Evolutionary conservation across 768 basidiomycete genomes (phyloP), one percentile per base, ranked within the genome.

Genomic region (Boletus rubroflammeus): DNA sequence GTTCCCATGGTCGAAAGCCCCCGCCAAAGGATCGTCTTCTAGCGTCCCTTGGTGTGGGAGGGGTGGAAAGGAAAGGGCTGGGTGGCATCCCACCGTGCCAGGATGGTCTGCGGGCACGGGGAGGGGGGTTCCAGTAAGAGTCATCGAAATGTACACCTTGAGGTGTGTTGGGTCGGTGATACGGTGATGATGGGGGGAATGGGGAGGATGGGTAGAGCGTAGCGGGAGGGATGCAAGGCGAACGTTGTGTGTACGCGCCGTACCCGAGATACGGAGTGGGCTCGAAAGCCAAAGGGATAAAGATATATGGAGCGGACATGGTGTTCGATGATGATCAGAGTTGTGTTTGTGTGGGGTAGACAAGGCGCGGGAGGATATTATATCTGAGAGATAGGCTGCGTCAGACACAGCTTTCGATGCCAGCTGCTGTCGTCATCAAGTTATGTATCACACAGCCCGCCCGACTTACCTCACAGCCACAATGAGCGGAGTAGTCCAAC

Each of bases 221-320:
- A 32, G 72, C 56, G 26, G 70, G 66, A 3, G 78, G 79, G 39
- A 76, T 71, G 59, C 80, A 80, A 1, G 79, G 78, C 0, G 78
- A 78, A 26, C 61, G 68, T 51, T 69, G 71, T 59, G 66, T 65
- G 59, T 58, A 71, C 23, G 50, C n/a, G 60, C 55, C 70, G 51
- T 63, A 67, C 50, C 67, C 63, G 62, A 67, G 66, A 53, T 69
- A 75, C 23, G 70, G 69, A 6, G 72, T 73, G 23, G 71, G 65
- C 51, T 67, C 62, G 53, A 69, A 74, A n/a, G 71, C 50, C 6
- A 62, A 23, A 2, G 78, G 77, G 1, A 67, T 72, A 49, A 77
- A 81, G 39, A 77, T 62, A 60, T 71, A 81, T 53, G 79, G 77
- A 26, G 49, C 65, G 47, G 76, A 71, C 75, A 76, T 76, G 59